Evolutionary conservation across 176 grass and related monocot species (phyloP), one percentile per base, ranked within the genome.

Genomic region (Alopecurus myosuroides): DNA sequence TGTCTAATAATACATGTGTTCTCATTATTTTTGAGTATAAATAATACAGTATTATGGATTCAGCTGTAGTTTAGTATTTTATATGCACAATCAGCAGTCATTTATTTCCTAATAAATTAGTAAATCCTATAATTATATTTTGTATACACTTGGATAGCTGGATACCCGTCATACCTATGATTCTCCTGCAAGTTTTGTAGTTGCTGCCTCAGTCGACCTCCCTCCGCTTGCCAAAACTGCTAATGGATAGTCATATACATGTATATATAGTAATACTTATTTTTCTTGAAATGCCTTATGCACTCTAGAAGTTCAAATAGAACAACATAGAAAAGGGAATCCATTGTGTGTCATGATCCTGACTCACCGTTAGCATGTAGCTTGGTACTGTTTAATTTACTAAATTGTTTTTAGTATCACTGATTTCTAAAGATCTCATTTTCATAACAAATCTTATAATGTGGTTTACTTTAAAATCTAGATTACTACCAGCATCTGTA

Each of bases 141-240:
- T 31, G 6, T 3, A 33, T 70, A 35, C 70, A 70, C 49, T 64
- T 81, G 91, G n/a, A n/a, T n/a, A n/a, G 76, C 81, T 87, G 46
- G 58, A 28, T 80, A 58, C 29, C 41, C 48, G n/a, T 51, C 75
- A 80, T 88, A 94, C 92, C 88, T 72, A 10, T 81, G 80, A 78
- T 84, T 76, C n/a, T 89, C 86, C 91, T 89, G 89, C 77, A 94
- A 91, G 86, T 91, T 94, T 55, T 79, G 56, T 41, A 94, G 77
- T 94, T 91, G 89, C 48, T 94, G 92, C 65, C 84, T 88, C 71
- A 94, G 88, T 71, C 88, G 86, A 76, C 30, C 45, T 85, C 77
- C 89, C 83, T 94, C 92, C 55, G 31, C 73, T 78, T 91, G 92
- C 89, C 92, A 94, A 17, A 94, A 46, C 92, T 94, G 86, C 57